These are phyloP conservation scores for Apiospora koreana DNA, from an alignment of 2,329 filamentous ascomycete species.

Conservation along the genomic window DNA sequence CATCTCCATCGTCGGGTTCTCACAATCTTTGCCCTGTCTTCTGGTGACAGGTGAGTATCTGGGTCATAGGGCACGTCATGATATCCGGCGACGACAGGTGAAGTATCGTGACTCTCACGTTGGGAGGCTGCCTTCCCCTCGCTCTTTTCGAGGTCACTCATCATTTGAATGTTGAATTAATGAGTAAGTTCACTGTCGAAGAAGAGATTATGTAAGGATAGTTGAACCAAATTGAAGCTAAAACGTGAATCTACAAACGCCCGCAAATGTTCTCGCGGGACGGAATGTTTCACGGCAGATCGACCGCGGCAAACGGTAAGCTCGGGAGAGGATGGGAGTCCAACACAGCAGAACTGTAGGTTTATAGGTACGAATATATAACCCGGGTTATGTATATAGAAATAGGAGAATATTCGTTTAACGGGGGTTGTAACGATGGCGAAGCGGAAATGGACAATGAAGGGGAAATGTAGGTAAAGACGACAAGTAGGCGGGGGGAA, in stretches of 20 bases:
- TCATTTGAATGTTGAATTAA: slow-evolving; percentile 12
- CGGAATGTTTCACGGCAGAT: not conserved
- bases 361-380: not conserved
- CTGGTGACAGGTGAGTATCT: slow-evolving; percentile 56
- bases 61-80: slow-evolving; percentile 45
- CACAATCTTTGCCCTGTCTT: slow-evolving; percentile 58
- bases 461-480: not conserved
- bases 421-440: not conserved
- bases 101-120: not conserved
- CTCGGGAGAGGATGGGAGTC: not conserved
- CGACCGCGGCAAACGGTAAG: not conserved
- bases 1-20: slow-evolving; percentile 18
- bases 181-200: not conserved
- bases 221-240: not conserved
- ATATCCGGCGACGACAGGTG: slow-evolving; percentile 11
- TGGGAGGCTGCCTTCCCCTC: not conserved
- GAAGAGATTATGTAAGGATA: not conserved
- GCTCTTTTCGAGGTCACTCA: slow-evolving; percentile 32
- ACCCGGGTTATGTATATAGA: not conserved
- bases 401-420: not conserved
- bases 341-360: not conserved
- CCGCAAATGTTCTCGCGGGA: not conserved
- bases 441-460: not conserved
- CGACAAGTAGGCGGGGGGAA: not conserved
- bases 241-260: not conserved